Base-by-base conservation (phyloP, 2,329 filamentous ascomycete species). In the Rhynchosporium secalis region DNA sequence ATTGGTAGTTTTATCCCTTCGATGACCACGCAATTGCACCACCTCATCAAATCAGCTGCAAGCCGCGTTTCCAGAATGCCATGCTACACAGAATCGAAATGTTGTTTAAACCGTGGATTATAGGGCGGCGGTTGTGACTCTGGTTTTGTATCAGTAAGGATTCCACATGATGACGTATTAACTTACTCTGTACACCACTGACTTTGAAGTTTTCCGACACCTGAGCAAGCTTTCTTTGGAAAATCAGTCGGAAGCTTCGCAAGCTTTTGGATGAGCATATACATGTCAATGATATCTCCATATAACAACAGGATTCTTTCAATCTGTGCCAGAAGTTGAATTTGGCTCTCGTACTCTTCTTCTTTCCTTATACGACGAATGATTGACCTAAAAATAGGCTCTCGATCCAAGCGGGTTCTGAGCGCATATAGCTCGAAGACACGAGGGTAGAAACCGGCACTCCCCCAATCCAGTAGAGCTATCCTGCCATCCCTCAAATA, bases 401-500 rank as follows among this genome's bases (percentile, higher is more conserved):
- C 46, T 4, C 46, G 46, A 49, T 49, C n/a, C 12, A 15, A 20
- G 12, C 46, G 46, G 4, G 46, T 49, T 49, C 46, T 28, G 4
- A 31, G 31, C 7, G 26, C 46, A 31, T 49, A 49, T 49, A 49
- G 8, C 29, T 49, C 46, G 46, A 49, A 49, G 2, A 49, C 46
- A 29, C 8, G 46, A 13, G 46, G 46, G 31, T 49, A 49, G 31
- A 49, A 49, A 3, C 46, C 46, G 31, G 46, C 46, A 29, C 26
- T 49, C 13, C 46, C 46, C 26, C 46, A 49, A 28, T 49, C 46
- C 10, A 49, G 46, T 28, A 49, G 46, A 7, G 46, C 46, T 49
- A 49, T 29, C 29, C 31, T 28, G 12, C 26, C 46, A 49, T 15
- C n/a, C 13, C n/a, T 7, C 26, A 49, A 31, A 20, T 28, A 15